Evolutionary conservation across 2,329 filamentous ascomycete species (phyloP).

Genomic region (Colletotrichum liriopes): DNA sequence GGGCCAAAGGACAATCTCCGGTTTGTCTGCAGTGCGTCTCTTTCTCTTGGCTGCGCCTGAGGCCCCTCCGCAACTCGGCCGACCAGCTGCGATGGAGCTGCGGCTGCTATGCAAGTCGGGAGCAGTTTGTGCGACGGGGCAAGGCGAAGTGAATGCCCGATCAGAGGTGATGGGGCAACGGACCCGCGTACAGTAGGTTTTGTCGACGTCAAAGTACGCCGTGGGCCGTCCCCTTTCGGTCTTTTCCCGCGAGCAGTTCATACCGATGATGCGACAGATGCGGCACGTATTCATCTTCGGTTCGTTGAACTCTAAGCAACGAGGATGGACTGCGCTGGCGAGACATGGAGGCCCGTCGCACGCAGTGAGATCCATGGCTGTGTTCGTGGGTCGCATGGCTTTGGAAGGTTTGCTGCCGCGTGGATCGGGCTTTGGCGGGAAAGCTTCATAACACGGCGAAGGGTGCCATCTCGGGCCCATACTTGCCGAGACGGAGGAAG

Average conservation of each 20-base stretch:
- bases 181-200: background rate
- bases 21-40: constrained; percentile 11
- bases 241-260: constrained; percentile 21
- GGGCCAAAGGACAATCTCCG: constrained; percentile 4
- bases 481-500: constrained; percentile 20
- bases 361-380: constrained; percentile 4
- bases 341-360: background rate
- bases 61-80: constrained; percentile 33
- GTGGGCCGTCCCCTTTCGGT: constrained; percentile 13
- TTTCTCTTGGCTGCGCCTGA: background rate
- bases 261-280: constrained; percentile 17
- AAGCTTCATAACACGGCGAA: constrained; percentile 8
- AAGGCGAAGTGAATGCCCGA: constrained; percentile 17
- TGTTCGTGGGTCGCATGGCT: constrained; percentile 12
- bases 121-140: constrained; percentile 15
- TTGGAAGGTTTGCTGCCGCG: constrained; percentile 22
- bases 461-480: constrained; percentile 22
- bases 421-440: background rate
- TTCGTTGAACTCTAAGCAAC: background rate
- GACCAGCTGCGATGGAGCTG: constrained; percentile 12
- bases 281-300: background rate
- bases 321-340: constrained; percentile 6
- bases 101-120: constrained; percentile 17
- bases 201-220: constrained; percentile 18
- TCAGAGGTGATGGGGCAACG: background rate